Evolutionary conservation across 176 grass and related monocot species (phyloP).

Genomic region (Coix lacrymajobi): DNA sequence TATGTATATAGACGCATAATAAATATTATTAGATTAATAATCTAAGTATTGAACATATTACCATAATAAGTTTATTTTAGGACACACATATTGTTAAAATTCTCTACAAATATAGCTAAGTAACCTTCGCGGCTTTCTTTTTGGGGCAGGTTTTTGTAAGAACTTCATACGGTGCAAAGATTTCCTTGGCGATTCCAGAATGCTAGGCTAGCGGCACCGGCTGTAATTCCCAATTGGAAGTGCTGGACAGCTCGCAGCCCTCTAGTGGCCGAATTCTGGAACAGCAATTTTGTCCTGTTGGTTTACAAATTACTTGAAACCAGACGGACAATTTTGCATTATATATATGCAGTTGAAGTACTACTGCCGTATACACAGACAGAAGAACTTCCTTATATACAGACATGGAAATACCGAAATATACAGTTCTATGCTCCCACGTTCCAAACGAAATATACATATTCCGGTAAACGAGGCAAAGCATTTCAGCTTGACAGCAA

Average conservation of each 20-base stretch:
- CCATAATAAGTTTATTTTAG: too few relatives aligned
- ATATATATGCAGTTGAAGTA: neutral
- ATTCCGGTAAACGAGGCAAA: slow-evolving; percentile 5
- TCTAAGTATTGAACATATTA: too few relatives aligned
- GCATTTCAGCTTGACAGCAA: slow-evolving; percentile 11
- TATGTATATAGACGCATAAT: too few relatives aligned
- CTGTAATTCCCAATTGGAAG: neutral
- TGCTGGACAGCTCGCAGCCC: neutral
- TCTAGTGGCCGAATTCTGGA: neutral
- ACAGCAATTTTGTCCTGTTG: neutral
- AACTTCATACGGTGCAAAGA: too few relatives aligned
- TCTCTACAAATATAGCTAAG: too few relatives aligned
- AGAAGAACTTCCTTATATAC: neutral
- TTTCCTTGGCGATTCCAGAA: too few relatives aligned
- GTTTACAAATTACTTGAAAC: neutral
- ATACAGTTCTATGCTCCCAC: slow-evolving; percentile 1
- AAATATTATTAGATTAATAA: too few relatives aligned
- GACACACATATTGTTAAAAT: too few relatives aligned
- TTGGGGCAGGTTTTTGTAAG: too few relatives aligned
- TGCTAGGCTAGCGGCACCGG: neutral
- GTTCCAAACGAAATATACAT: slow-evolving; percentile 19
- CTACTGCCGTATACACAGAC: neutral
- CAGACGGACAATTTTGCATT: neutral
- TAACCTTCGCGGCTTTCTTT: too few relatives aligned
- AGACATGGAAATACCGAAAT: neutral